These are phyloP conservation scores for Lathyrus oleraceus DNA, from an alignment of 306 rosid genomes.

Conservation along the genomic window DNA sequence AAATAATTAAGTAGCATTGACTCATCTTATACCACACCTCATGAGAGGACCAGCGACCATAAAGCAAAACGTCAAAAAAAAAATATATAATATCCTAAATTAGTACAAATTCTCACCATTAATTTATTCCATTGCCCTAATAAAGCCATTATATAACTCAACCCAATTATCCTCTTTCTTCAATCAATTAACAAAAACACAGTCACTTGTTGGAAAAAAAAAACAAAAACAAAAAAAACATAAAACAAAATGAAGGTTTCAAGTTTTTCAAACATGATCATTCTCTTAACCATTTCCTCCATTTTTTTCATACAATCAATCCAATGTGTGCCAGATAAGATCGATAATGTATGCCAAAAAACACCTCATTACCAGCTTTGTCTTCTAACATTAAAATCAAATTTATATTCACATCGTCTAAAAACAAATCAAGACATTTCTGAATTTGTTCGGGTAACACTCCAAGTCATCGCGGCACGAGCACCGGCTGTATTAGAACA, in stretches of 20 bases:
- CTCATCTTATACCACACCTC: neutral
- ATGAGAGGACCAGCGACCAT: slow-evolving; percentile 25
- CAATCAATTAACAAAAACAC: neutral
- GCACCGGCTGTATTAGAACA: neutral
- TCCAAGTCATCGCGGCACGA: neutral
- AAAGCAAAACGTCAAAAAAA: neutral
- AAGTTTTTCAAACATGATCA: neutral
- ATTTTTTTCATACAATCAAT: neutral
- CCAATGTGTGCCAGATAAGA: neutral
- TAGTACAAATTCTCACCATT: neutral
- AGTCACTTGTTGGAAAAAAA: neutral
- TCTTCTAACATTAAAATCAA: slow-evolving; percentile 10
- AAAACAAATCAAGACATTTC: neutral
- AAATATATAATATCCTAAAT: neutral
- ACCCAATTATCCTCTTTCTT: neutral
- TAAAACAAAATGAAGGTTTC: slow-evolving; percentile 11
- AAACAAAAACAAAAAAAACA: no score
- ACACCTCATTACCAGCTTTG: slow-evolving; percentile 28
- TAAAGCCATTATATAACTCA: neutral
- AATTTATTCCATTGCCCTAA: neutral
- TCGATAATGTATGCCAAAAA: slow-evolving; percentile 14
- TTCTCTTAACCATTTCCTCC: neutral
- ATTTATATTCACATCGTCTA: neutral
- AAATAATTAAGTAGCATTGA: neutral
- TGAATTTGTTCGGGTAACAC: slow-evolving; percentile 14